These are phyloP conservation scores for Entonaema liquescens DNA, from an alignment of 495 filamentous ascomycete genomes.

Conservation along the genomic window DNA sequence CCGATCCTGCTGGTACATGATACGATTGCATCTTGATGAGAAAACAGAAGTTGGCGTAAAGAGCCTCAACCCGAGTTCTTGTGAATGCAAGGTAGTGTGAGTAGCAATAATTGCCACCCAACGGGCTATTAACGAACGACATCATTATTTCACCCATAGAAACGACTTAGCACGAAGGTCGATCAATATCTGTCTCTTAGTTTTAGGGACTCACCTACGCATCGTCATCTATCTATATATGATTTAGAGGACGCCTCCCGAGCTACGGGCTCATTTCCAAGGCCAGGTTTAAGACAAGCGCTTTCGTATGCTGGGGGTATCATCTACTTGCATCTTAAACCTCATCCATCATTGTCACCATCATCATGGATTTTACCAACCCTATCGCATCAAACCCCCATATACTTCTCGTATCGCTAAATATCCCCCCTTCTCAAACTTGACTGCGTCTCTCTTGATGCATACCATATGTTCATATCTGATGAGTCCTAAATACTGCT, in stretches of 20 bases:
- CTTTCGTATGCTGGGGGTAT: slow-evolving; percentile 34
- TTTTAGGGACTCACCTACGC: neutral
- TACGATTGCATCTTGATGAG: too few relatives aligned
- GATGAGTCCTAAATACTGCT: neutral
- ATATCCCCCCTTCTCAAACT: neutral
- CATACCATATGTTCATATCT: neutral
- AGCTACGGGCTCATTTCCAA: slow-evolving; percentile 3
- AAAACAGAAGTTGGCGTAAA: too few relatives aligned
- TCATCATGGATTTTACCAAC: slow-evolving; percentile 5
- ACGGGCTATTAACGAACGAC: too few relatives aligned
- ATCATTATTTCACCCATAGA: too few relatives aligned
- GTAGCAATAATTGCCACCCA: too few relatives aligned
- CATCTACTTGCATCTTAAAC: slow-evolving; percentile 20
- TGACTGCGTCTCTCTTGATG: neutral
- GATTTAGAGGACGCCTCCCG: slow-evolving; percentile 5
- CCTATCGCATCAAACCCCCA: neutral
- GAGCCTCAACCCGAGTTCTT: too few relatives aligned
- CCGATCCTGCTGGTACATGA: slow-evolving; percentile 2
- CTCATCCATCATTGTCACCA: slow-evolving; percentile 5
- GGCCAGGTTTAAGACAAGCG: slow-evolving; percentile 21
- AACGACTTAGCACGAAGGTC: neutral
- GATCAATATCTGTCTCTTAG: neutral
- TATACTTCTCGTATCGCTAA: neutral
- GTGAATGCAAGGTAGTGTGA: too few relatives aligned
- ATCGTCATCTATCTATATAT: neutral